Percentiles rank a stretch among this genome's conserved stretches.
These are phyloP conservation scores for Aaosphaeria arxii DNA, from an alignment of 2,329 filamentous ascomycete species.

Conservation along the genomic window DNA sequence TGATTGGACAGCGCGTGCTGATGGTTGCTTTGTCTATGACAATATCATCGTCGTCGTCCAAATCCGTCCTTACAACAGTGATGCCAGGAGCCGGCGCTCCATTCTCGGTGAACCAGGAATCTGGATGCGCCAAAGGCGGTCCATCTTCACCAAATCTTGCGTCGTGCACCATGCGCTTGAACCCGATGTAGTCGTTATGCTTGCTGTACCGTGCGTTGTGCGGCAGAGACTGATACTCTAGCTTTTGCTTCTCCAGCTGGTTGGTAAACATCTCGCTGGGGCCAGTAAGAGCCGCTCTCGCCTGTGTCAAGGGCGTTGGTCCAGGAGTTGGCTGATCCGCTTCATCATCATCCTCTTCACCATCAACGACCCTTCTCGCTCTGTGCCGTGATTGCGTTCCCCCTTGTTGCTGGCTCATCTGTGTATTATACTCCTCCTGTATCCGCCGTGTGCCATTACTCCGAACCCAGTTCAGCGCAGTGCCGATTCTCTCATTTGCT, in stretches of 20 bases:
- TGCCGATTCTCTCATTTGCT: constrained; percentile 44
- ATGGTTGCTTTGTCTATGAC: constrained; percentile 62
- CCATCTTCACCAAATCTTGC: constrained; percentile 54
- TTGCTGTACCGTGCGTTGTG: constrained; percentile 51
- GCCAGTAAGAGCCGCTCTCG: constrained; percentile 29
- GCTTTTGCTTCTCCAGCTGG: constrained; percentile 40
- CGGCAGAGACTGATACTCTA: constrained; percentile 41
- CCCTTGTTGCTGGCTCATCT: constrained; percentile 35
- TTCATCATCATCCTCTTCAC: constrained; percentile 33
- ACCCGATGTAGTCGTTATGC: constrained; percentile 60
- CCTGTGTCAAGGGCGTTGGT: constrained; percentile 34
- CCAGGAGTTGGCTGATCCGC: constrained; percentile 38
- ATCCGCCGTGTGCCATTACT: constrained; percentile 29
- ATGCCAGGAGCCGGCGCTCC: constrained; percentile 43
- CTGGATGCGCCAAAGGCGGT: constrained; percentile 53
- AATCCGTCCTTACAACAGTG: constrained; percentile 37
- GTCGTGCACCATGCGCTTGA: constrained; percentile 62
- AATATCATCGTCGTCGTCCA: constrained; percentile 66
- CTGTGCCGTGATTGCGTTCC: constrained; percentile 29
- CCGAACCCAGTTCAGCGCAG: constrained; percentile 43
- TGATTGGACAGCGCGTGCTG: constrained; percentile 68
- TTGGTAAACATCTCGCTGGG: constrained; percentile 36
- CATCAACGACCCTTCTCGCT: constrained; percentile 38
- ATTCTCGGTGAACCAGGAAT: constrained; percentile 61
- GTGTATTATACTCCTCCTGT: constrained; percentile 29